These are phyloP conservation scores for Candida sp. DNA, from an alignment of 1,139 yeast genomes.

Conservation along the genomic window DNA sequence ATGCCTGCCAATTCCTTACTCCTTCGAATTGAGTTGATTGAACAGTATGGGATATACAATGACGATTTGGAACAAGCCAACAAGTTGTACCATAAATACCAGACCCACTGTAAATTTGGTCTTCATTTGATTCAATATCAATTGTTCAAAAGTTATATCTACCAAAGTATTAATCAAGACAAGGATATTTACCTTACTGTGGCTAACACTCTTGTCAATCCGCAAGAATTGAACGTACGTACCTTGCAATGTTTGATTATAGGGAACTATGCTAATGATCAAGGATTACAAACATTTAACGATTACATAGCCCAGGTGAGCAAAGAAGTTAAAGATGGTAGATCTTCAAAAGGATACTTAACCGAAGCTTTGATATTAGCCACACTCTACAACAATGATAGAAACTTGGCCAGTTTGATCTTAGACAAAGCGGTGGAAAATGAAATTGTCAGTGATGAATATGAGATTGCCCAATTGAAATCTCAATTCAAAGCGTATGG, in stretches of 20 bases:
- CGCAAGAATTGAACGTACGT: constrained; percentile 32
- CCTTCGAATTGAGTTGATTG: constrained; percentile 27
- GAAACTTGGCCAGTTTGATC: constrained; percentile 62
- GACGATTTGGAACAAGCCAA: constrained; percentile 25
- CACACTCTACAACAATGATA: constrained; percentile 46
- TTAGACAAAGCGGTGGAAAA: constrained; percentile 52
- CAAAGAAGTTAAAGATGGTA: constrained; percentile 21
- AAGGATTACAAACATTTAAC: constrained; percentile 52
- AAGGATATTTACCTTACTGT: constrained; percentile 30
- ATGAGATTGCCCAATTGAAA: constrained; percentile 42
- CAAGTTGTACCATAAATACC: constrained; percentile 33
- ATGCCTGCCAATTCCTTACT: constrained; percentile 21
- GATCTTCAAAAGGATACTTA: constrained; percentile 45
- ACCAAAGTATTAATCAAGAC: constrained; percentile 36
- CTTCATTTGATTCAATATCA: constrained; percentile 30
- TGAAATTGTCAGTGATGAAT: constrained; percentile 36
- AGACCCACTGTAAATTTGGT: constrained; percentile 31
- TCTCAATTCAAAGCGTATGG: constrained; percentile 55
- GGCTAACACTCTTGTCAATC: constrained; percentile 43
- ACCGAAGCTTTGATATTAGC: constrained; percentile 54
- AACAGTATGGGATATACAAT: constrained; percentile 34
- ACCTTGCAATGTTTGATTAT: constrained; percentile 46
- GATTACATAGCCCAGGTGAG: constrained; percentile 41
- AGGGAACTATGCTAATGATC: constrained; percentile 42
- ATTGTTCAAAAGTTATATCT: constrained; percentile 29